Base-by-base conservation (phyloP, 176 grass and related monocot species). In the sorghum (Sorghum bicolor) region DNA sequence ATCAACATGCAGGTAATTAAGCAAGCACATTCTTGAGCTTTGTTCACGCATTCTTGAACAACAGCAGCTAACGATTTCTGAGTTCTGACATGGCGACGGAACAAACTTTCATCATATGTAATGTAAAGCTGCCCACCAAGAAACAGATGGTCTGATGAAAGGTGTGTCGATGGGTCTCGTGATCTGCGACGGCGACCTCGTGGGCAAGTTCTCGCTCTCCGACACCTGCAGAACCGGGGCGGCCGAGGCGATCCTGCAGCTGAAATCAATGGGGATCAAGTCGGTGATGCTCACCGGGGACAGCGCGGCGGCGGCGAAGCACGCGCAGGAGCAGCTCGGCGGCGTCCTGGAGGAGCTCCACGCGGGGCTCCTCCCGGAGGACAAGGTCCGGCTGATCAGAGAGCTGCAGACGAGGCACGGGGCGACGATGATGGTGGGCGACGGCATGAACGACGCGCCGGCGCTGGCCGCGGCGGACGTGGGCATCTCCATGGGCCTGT, bases 401-500 rank as follows among this genome's bases (percentile, higher is more conserved):
- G 31, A 28, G 0, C 70, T 97, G 4, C 88, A 92, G 84, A 48
- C 20, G 0, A 73, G 31, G 1, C 63, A 64, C 2, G 92, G 92
- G 4, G 72, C 85, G 12, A 97, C 89, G 19, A 34, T 90, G 67
- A 92, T 97, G 92, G 86, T 94, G 8, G 94, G 94, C 6, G 92
- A 97, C 53, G 89, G 94, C 26, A 94, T 97, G 76, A 97, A 97
- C 32, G 94, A 97, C 38, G 87, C 94, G 12, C 92, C 94, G 0
- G 94, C 94, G 40, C 80, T 97, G 20, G 94, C 94, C 9, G 16
- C 26, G 48, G 92, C 87, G 0, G 85, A 90, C 63, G 89, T 94
- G 39, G 89, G 92, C 25, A 50, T 94, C 34, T 88, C 92, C 67
- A 97, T 94, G 89, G 92, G 94, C 30, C 16, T 97, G 7, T 91